Evolutionary conservation across 2,329 filamentous ascomycete species (phyloP).

Genomic region (Fusarium pseudocircinatum): DNA sequence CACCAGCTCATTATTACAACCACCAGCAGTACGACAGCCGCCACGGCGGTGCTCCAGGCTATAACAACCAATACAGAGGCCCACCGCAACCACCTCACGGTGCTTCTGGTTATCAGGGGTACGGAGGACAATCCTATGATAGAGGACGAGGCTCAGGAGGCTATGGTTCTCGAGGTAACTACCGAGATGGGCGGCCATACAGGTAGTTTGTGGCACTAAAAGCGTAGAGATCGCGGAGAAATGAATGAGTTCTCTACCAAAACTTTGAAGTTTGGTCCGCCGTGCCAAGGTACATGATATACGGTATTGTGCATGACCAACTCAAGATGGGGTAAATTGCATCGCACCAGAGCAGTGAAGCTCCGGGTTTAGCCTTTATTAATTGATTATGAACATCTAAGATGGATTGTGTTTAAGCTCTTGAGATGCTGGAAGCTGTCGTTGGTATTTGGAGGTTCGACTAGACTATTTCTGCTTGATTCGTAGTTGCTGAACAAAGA

Average conservation of each 20-base stretch:
- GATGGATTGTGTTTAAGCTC: background rate
- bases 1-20: conserved; percentile 38
- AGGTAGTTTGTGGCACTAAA: conserved; percentile 20
- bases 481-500: background rate
- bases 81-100: conserved; percentile 24
- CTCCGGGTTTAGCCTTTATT: background rate
- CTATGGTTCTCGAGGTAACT: conserved; percentile 29
- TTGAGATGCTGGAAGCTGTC: background rate
- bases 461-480: background rate
- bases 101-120: conserved; percentile 33
- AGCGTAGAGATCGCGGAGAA: background rate
- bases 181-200: conserved; percentile 38
- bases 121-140: conserved; percentile 27
- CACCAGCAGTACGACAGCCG: conserved; percentile 24
- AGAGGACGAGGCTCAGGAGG: conserved; percentile 32
- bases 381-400: background rate
- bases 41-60: conserved; percentile 30
- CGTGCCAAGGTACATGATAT: background rate
- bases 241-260: background rate
- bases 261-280: background rate
- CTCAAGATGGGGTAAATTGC: background rate
- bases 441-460: background rate
- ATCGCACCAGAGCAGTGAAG: background rate
- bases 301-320: background rate
- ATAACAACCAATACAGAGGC: conserved; percentile 30